These are phyloP conservation scores for Hanseniaspora clermontiae DNA, from an alignment of 805 yeast species.

Conservation along the genomic window DNA sequence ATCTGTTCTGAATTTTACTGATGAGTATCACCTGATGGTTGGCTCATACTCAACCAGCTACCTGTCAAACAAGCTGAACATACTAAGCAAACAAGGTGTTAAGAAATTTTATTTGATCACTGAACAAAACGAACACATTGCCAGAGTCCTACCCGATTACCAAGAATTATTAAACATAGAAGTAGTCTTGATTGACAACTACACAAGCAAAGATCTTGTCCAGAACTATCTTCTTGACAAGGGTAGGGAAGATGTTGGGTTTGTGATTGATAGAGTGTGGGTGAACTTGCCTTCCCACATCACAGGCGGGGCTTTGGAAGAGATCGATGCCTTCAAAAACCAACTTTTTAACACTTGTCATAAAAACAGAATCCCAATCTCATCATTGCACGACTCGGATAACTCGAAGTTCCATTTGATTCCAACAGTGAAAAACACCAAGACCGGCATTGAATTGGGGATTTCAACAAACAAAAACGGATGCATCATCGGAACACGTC, in stretches of 20 bases:
- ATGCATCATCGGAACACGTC: constrained; percentile 68
- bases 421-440: constrained; percentile 50
- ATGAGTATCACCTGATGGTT: constrained; percentile 10
- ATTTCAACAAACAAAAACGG: constrained; percentile 82
- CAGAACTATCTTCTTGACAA: background rate
- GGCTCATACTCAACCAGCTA: constrained; percentile 9
- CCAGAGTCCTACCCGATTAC: constrained; percentile 17
- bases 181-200: constrained; percentile 22
- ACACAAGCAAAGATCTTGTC: background rate
- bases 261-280: constrained; percentile 65
- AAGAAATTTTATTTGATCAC: background rate
- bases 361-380: constrained; percentile 63
- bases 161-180: constrained; percentile 19
- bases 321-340: constrained; percentile 25
- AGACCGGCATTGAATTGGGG: constrained; percentile 54
- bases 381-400: constrained; percentile 61
- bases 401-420: constrained; percentile 63
- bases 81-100: background rate
- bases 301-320: constrained; percentile 12
- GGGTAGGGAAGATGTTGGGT: constrained; percentile 53
- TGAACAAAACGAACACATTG: constrained; percentile 19
- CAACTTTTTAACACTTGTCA: constrained; percentile 41
- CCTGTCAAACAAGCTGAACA: constrained; percentile 3
- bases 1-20: constrained; percentile 7
- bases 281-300: constrained; percentile 34